Conservation (phyloP, 129 eudicot genomes). For the Chrysanthemum makinoi region DNA sequence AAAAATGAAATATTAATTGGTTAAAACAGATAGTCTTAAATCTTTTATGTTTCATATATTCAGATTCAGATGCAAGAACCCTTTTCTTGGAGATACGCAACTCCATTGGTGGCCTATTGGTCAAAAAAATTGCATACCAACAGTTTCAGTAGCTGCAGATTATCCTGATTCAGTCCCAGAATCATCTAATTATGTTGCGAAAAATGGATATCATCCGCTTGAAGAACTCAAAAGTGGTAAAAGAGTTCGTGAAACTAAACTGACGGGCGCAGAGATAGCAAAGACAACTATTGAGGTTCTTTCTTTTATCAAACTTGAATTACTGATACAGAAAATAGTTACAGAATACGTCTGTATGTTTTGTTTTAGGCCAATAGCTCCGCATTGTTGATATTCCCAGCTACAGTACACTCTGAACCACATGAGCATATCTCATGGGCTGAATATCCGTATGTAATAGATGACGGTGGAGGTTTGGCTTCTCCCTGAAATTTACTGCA, state of each 20-base stretch:
- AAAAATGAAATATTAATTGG: slow-evolving; percentile 4
- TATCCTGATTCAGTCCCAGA: slow-evolving; percentile 79
- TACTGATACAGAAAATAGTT: not conserved
- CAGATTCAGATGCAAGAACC: slow-evolving; percentile 50
- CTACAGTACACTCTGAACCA: slow-evolving; percentile 65
- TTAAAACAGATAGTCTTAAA: not conserved
- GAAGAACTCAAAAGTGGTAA: slow-evolving; percentile 60
- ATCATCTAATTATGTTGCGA: slow-evolving; percentile 45
- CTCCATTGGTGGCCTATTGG: slow-evolving; percentile 41
- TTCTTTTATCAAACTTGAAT: not conserved
- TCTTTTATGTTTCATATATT: not conserved
- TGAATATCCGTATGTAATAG: slow-evolving; percentile 58
- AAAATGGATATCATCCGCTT: slow-evolving; percentile 73
- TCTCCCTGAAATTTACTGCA: not conserved
- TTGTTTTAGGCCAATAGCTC: slow-evolving; percentile 51
- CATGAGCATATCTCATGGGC: slow-evolving; percentile 79
- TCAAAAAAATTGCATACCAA: slow-evolving; percentile 40
- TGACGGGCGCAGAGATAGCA: slow-evolving; percentile 65
- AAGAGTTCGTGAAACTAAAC: slow-evolving; percentile 51
- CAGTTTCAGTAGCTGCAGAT: slow-evolving; percentile 71
- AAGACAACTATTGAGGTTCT: slow-evolving; percentile 74
- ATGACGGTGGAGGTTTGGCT: slow-evolving; percentile 70
- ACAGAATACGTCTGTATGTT: slow-evolving; percentile 7
- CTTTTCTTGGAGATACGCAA: slow-evolving; percentile 44
- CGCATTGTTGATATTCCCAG: slow-evolving; percentile 68